Conservation (phyloP, 108 stramenopile genomes). For the Cyclostephanos tholiformis region DNA sequence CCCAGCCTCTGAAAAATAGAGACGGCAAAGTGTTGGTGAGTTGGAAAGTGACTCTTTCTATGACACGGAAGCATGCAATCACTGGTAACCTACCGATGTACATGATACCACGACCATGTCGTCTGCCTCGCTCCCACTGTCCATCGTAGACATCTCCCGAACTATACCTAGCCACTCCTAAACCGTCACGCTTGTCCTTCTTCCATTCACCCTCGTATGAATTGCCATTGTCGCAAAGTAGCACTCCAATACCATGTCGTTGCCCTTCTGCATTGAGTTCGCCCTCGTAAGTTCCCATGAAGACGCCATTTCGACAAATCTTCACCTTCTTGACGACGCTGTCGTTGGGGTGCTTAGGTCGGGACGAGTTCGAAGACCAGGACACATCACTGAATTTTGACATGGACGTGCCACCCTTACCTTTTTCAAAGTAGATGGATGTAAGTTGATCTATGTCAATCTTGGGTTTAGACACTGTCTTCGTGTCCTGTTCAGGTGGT, state of each 20-base stretch:
- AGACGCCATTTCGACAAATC: conserved; percentile 52
- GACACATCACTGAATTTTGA: conserved; percentile 51
- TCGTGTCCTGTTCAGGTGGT: conserved; percentile 6
- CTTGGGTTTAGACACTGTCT: conserved; percentile 2
- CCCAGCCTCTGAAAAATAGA: too few relatives aligned
- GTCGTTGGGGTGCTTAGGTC: conserved; percentile 15
- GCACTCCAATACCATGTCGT: conserved; percentile 46
- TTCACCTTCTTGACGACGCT: conserved; percentile 44
- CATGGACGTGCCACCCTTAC: conserved; percentile 38
- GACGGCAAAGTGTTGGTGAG: too few relatives aligned
- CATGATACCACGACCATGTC: conserved; percentile 53
- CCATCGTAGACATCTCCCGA: conserved; percentile 58
- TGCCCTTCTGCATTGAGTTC: conserved; percentile 50
- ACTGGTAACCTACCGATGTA: too few relatives aligned
- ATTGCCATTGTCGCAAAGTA: conserved; percentile 55
- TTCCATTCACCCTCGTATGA: conserved; percentile 57
- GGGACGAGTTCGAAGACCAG: conserved; percentile 32
- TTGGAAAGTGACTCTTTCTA: too few relatives aligned
- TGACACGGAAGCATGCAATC: too few relatives aligned
- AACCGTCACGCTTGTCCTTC: conserved; percentile 54
- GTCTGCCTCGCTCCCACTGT: conserved; percentile 41
- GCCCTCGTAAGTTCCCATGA: conserved; percentile 58
- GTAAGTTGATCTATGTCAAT: conserved; percentile 47
- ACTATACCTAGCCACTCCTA: conserved; percentile 50
- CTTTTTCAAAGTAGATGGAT: conserved; percentile 47